phyloP scores from a whole-genome alignment of 108 stramenopile species.

The Cyclotella atomus region DNA sequence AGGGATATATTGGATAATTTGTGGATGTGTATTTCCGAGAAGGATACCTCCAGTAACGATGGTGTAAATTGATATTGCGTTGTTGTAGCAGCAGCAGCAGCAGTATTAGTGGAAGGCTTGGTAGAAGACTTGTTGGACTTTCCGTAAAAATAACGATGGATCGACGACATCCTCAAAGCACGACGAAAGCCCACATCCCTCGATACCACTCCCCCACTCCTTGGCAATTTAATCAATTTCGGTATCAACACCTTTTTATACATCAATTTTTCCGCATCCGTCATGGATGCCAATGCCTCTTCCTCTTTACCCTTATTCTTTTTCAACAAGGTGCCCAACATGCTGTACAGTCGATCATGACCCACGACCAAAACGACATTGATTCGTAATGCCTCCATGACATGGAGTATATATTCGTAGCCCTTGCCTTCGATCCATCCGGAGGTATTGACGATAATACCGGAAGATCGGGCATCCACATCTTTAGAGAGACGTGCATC shows the following conservation, averaged over 20 bases:
- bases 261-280: neutral
- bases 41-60: constrained; percentile 65
- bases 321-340: constrained; percentile 71
- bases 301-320: constrained; percentile 42
- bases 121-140: constrained; percentile 38
- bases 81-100: constrained; percentile 4
- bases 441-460: constrained; percentile 85
- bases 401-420: constrained; percentile 65
- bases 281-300: neutral
- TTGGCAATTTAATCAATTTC: constrained; percentile 86
- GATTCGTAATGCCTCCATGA: constrained; percentile 71
- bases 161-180: constrained; percentile 57
- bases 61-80: constrained; percentile 74
- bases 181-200: constrained; percentile 70
- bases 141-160: constrained; percentile 88
- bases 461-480: constrained; percentile 73
- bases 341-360: constrained; percentile 89
- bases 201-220: constrained; percentile 82
- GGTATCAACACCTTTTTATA: constrained; percentile 18
- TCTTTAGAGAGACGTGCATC: constrained; percentile 55
- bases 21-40: constrained; percentile 65
- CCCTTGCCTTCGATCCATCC: constrained; percentile 82
- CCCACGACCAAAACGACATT: constrained; percentile 83
- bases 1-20: constrained; percentile 73
- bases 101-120: constrained; percentile 13